phyloP scores from a whole-genome alignment of 2,329 filamentous ascomycete genomes.

The Venturiaceae sp. region DNA sequence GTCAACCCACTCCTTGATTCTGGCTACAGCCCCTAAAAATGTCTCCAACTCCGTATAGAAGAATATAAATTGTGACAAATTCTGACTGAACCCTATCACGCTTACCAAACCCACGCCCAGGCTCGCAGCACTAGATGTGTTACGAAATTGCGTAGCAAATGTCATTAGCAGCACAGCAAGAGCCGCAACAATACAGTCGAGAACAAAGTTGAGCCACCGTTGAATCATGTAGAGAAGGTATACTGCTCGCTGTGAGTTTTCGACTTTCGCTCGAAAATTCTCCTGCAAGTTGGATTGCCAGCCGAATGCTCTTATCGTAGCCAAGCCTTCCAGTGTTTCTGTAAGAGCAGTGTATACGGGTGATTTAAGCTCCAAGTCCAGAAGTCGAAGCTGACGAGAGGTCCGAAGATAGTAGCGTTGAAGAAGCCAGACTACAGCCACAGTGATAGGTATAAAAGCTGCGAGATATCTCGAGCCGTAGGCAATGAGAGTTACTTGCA shows the following conservation, averaged over 20 bases:
- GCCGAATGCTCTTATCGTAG: constrained; percentile 41
- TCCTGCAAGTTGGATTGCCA: constrained; percentile 32
- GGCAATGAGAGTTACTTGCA: background rate
- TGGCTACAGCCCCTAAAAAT: constrained; percentile 45
- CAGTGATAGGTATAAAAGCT: constrained; percentile 16
- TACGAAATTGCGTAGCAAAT: constrained; percentile 19
- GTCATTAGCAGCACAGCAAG: constrained; percentile 27
- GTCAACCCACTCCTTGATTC: constrained; percentile 42
- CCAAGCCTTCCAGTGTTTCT: constrained; percentile 38
- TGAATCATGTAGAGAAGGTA: constrained; percentile 37
- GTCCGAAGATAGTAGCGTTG: constrained; percentile 32
- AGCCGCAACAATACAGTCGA: constrained; percentile 30
- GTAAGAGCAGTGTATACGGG: constrained; percentile 37
- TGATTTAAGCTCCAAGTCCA: constrained; percentile 33
- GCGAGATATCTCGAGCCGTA: constrained; percentile 14
- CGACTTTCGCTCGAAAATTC: constrained; percentile 27
- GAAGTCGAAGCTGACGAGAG: constrained; percentile 31
- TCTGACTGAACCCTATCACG: constrained; percentile 43
- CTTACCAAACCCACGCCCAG: constrained; percentile 45
- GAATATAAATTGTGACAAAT: constrained; percentile 36
- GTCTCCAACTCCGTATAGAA: constrained; percentile 49
- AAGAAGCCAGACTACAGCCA: constrained; percentile 17
- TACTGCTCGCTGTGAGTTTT: constrained; percentile 32
- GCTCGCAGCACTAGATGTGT: constrained; percentile 29
- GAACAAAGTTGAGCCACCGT: constrained; percentile 31